These are phyloP conservation scores for Urtica urens DNA, from an alignment of 306 rosid species.

Conservation along the genomic window DNA sequence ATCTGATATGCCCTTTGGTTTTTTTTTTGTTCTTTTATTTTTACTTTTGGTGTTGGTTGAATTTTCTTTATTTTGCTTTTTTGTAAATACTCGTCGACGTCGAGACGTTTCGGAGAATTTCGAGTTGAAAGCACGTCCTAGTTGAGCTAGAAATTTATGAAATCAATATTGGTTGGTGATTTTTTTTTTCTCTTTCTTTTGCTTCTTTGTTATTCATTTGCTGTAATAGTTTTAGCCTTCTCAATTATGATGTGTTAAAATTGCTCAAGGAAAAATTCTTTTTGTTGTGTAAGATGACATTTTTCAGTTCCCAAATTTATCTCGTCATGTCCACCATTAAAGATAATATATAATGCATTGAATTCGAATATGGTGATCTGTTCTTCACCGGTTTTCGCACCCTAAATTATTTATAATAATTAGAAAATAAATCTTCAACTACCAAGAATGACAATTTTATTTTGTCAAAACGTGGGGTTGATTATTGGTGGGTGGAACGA, in stretches of 20 bases:
- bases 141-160: conserved; percentile 34
- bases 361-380: no score
- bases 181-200: not conserved
- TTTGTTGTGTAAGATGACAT: no score
- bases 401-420: not conserved
- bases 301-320: no score
- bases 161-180: not conserved
- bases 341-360: no score
- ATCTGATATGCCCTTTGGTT: conserved; percentile 32
- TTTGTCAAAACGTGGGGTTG: not conserved
- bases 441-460: not conserved
- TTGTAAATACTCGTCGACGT: conserved; percentile 53
- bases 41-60: no score
- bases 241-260: not conserved
- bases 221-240: not conserved
- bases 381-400: not conserved
- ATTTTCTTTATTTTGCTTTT: conserved; percentile 12
- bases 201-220: not conserved
- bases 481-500: conserved; percentile 2
- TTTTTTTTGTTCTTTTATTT: no score
- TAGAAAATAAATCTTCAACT: not conserved
- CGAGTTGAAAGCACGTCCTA: conserved; percentile 38
- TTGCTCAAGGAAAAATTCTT: no score
- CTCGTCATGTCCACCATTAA: no score
- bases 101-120: conserved; percentile 38